phyloP scores from a whole-genome alignment of 2,329 filamentous ascomycete genomes.

The Ceratocystis cacaofunesta region DNA sequence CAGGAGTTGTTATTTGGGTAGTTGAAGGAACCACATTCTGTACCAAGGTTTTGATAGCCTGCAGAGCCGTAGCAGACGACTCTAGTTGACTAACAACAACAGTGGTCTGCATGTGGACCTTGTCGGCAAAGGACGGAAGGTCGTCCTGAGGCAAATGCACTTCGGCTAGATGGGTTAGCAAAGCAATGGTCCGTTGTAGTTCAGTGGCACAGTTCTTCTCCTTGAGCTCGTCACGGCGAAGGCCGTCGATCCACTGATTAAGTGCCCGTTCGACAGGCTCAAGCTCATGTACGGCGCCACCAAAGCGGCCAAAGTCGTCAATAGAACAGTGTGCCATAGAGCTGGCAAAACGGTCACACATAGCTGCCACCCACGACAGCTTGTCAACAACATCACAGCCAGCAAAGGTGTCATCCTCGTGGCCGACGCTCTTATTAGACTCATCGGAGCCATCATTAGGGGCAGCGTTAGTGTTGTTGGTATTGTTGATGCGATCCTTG shows the following conservation, averaged over 20 bases:
- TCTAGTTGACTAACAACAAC: constrained; percentile 73
- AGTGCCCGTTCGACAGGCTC: constrained; percentile 82
- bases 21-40: constrained; percentile 37
- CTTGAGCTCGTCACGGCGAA: constrained; percentile 74
- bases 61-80: constrained; percentile 53
- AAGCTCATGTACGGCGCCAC: constrained; percentile 69
- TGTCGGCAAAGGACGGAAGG: constrained; percentile 55
- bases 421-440: constrained; percentile 37
- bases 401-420: constrained; percentile 64
- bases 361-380: constrained; percentile 65
- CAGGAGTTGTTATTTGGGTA: not conserved
- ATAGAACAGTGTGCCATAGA: constrained; percentile 65
- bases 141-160: constrained; percentile 58
- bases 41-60: constrained; percentile 49
- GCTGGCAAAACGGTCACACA: constrained; percentile 72
- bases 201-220: constrained; percentile 70
- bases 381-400: constrained; percentile 74
- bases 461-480: constrained; percentile 8
- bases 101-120: constrained; percentile 60
- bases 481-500: constrained; percentile 62
- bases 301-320: constrained; percentile 63
- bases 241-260: constrained; percentile 72
- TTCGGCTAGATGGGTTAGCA: constrained; percentile 75
- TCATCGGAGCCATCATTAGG: not conserved
- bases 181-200: constrained; percentile 66